Evolutionary conservation across 192 early-diverging fungal species (phyloP), one percentile per base, ranked within the genome.

Genomic region (Thamnidium elegans): DNA sequence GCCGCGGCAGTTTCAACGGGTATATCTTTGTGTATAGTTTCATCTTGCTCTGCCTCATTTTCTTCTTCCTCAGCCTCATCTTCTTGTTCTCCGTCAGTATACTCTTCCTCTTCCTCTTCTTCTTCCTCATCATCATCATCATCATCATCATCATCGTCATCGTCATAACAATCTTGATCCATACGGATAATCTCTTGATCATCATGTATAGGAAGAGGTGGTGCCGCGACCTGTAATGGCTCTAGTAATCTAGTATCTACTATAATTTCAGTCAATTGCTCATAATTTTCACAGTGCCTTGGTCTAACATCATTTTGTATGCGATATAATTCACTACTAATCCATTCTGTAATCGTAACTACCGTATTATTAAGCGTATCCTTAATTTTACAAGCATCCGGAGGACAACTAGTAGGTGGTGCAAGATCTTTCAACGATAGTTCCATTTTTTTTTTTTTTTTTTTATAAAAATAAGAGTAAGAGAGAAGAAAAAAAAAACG

Each of bases 281-380:
- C 65, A 39, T 58, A 66, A 42, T 66, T 55, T 26, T 50, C 55
- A 19, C 65, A 66, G 48, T 66, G 65, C 21, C 65, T 30, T 58
- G 65, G 65, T 8, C 50, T 55, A 20, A 50, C 19, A 58, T 66
- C 39, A 4, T 59, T 42, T 59, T 45, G 36, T 21, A 59, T 15
- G 11, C 58, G 58, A 11, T 43, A 42, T 45, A 59, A 14, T 59
- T 59, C 58, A 23, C 21, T 43, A 14, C 10, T 23, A 23, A 59
- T 59, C 58, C 58, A 59, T 59, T 59, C 58, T n/a, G 31, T 56
- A 5, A 56, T 20, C 1, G 31, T 34, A 17, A 56, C 55, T 17
- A 34, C n/a, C 17, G 32, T 56, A 39, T 39, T 39, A 10, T 1
- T 39, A 10, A 39, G 5, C 9, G 36, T 39, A 39, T 39, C 36